Conservation (phyloP, 495 filamentous ascomycete genomes). For the Chaetomidium leptoderma region DNA sequence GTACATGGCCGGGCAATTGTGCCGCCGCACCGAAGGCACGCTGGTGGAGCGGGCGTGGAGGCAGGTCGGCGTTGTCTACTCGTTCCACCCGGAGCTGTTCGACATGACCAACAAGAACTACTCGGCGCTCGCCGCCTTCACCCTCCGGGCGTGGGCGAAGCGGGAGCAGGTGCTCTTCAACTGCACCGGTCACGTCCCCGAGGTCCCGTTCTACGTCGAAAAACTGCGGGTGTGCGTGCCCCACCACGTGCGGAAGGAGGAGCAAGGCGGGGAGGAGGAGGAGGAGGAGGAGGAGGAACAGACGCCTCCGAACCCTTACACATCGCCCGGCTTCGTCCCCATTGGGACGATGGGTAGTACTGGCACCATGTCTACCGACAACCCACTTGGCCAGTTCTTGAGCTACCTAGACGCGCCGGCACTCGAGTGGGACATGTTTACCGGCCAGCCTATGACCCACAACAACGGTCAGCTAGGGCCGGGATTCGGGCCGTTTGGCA, state of each 20-base stretch:
- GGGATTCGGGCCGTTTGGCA: constrained; percentile 22
- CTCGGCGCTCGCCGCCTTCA: constrained; percentile 38
- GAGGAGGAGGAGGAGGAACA: constrained; percentile 11
- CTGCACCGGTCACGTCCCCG: constrained; percentile 21
- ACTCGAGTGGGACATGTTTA: constrained; percentile 47
- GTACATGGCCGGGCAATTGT: constrained; percentile 51
- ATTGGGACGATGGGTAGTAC: background rate
- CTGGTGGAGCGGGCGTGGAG: constrained; percentile 53
- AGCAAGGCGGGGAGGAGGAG: constrained; percentile 9
- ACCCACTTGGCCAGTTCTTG: constrained; percentile 33
- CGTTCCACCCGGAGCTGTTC: constrained; percentile 43
- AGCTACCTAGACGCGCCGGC: constrained; percentile 31
- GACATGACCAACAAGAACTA: constrained; percentile 41
- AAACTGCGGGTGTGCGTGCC: constrained; percentile 30
- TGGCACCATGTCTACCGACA: background rate
- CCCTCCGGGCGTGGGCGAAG: constrained; percentile 45
- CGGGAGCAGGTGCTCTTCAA: constrained; percentile 34
- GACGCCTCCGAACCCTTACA: constrained; percentile 7
- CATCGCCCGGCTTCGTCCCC: background rate
- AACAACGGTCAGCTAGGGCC: background rate
- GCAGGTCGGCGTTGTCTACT: constrained; percentile 39
- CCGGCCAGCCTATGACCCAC: constrained; percentile 7
- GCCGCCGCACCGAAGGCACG: constrained; percentile 43
- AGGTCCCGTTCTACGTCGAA: constrained; percentile 35
- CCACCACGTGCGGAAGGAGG: constrained; percentile 21